Evolutionary conservation across 352 stramenopile species (phyloP).

Genomic region (Phytophthora ohioensis): DNA sequence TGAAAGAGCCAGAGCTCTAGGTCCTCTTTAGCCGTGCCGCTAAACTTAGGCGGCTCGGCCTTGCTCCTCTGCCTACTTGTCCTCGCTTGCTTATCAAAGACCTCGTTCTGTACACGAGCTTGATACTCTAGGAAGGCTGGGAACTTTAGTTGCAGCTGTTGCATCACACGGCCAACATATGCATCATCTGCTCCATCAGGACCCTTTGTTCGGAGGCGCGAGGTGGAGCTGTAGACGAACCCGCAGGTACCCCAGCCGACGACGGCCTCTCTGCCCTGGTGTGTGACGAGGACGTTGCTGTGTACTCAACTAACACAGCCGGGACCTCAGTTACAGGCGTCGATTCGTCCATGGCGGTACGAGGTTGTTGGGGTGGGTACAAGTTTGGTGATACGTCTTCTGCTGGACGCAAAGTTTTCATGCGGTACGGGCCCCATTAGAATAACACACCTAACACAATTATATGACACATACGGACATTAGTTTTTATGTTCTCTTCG

Average conservation of each 20-base stretch:
- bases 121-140: slow-evolving; percentile 17
- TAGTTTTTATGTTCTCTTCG: no score
- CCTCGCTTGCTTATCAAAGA: slow-evolving; percentile 13
- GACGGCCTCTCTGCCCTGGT: not conserved
- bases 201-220: slow-evolving; percentile 1
- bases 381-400: not conserved
- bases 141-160: slow-evolving; percentile 11
- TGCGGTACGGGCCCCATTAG: not conserved
- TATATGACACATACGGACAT: no score
- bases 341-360: not conserved
- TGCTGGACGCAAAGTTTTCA: not conserved
- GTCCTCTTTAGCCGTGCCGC: slow-evolving; percentile 15
- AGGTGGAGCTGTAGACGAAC: not conserved
- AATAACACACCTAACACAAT: no score
- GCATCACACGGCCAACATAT: slow-evolving; percentile 18
- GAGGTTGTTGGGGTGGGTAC: not conserved
- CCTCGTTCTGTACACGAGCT: slow-evolving; percentile 2
- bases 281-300: not conserved
- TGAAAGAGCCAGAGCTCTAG: slow-evolving; percentile 25
- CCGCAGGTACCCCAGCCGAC: not conserved
- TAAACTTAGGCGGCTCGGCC: slow-evolving; percentile 22
- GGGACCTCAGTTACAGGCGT: not conserved
- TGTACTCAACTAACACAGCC: not conserved
- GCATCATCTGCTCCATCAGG: slow-evolving; percentile 14
- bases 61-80: slow-evolving; percentile 19